These are phyloP conservation scores for Saccharomyces pastorianus DNA, from an alignment of 1,139 yeast species.

Conservation along the genomic window DNA sequence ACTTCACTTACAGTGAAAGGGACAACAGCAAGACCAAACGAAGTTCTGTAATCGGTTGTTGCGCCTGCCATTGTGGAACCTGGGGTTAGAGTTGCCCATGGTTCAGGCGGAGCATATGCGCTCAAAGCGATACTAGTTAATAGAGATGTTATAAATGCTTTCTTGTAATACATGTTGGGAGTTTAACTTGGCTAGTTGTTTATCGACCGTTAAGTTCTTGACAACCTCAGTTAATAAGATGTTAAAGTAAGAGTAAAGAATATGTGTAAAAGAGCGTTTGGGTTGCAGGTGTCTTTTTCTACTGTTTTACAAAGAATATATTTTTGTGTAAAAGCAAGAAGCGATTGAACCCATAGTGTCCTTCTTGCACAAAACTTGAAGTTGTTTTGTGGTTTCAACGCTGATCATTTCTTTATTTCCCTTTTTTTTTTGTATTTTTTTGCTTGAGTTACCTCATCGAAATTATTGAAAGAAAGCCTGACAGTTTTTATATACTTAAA, in stretches of 20 bases:
- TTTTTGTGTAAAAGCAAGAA: neutral
- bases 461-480: too few relatives aligned
- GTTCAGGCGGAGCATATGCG: conserved; percentile 38
- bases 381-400: neutral
- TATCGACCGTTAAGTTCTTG: neutral
- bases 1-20: conserved; percentile 18
- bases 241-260: neutral
- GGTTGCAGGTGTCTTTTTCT: neutral
- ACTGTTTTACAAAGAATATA: neutral
- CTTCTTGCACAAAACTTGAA: neutral
- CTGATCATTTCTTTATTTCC: neutral
- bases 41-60: conserved; percentile 38
- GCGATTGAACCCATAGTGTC: neutral
- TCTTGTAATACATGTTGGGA: conserved; percentile 28
- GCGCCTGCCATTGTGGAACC: conserved; percentile 28
- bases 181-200: neutral
- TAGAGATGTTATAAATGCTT: conserved; percentile 26
- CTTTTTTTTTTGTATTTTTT: neutral
- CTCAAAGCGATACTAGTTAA: conserved; percentile 18
- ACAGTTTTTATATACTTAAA: too few relatives aligned
- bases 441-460: too few relatives aligned
- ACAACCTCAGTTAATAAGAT: too few relatives aligned
- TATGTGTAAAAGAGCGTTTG: neutral
- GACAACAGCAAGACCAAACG: conserved; percentile 38
- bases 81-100: conserved; percentile 35